These are phyloP conservation scores for Xylaria sp. DNA, from an alignment of 2,329 filamentous ascomycete species.

Conservation along the genomic window DNA sequence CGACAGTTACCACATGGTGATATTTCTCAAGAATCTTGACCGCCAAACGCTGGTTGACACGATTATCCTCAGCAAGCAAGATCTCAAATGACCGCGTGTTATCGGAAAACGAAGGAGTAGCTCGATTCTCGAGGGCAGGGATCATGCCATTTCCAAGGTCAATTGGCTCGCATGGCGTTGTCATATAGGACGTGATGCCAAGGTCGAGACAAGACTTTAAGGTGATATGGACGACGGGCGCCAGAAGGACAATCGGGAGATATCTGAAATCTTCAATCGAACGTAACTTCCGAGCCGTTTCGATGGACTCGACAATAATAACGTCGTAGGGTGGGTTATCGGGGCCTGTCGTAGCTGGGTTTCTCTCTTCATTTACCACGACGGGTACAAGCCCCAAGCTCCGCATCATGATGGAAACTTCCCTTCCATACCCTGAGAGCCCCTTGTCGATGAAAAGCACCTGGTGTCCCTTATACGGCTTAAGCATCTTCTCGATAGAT, in stretches of 20 bases:
- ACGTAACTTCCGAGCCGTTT: slow-evolving; percentile 85
- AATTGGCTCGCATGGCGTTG: slow-evolving; percentile 91
- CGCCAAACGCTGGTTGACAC: slow-evolving; percentile 94
- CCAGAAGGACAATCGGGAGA: slow-evolving; percentile 92
- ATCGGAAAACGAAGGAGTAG: slow-evolving; percentile 89
- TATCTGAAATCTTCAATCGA: slow-evolving; percentile 97
- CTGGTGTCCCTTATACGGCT: slow-evolving; percentile 91
- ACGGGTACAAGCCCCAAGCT: slow-evolving; percentile 83
- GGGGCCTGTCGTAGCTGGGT: slow-evolving; percentile 64
- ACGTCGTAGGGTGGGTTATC: slow-evolving; percentile 85
- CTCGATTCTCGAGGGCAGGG: slow-evolving; percentile 91
- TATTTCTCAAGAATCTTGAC: slow-evolving; percentile 98
- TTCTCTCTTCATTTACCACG: slow-evolving; percentile 84
- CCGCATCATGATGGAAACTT: slow-evolving; percentile 81
- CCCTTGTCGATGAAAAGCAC: slow-evolving; percentile 96
- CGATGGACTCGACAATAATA: slow-evolving; percentile 93
- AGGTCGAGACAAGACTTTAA: slow-evolving; percentile 94
- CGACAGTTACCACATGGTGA: slow-evolving; percentile 90
- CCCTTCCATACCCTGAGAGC: slow-evolving; percentile 78
- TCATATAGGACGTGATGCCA: slow-evolving; percentile 99
- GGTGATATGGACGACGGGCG: slow-evolving; percentile 88
- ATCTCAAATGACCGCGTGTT: slow-evolving; percentile 97
- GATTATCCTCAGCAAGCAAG: slow-evolving; percentile 94
- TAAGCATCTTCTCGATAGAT: slow-evolving; percentile 83
- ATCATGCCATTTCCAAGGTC: slow-evolving; percentile 97